phyloP scores from a whole-genome alignment of 2,329 filamentous ascomycete genomes.

The Rhynchosporium graminicola region DNA sequence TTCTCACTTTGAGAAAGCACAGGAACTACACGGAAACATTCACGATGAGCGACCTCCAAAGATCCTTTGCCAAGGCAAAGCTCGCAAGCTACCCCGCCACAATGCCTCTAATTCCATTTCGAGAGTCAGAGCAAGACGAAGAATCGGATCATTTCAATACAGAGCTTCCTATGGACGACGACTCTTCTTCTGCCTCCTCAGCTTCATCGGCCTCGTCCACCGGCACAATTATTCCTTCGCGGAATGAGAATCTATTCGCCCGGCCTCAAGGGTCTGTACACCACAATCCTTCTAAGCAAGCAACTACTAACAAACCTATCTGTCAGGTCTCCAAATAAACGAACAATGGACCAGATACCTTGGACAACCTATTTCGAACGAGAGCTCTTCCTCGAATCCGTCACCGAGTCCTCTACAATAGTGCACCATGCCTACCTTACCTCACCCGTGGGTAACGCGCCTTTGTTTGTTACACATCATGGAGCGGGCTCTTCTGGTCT shows the following conservation, averaged over 20 bases:
- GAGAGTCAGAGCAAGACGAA: constrained; percentile 50
- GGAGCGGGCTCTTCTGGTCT: constrained; percentile 91
- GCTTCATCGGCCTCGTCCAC: constrained; percentile 89
- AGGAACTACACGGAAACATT: neutral
- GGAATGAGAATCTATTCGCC: constrained; percentile 71
- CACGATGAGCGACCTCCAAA: constrained; percentile 79
- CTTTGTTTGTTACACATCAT: constrained; percentile 91
- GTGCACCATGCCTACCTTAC: constrained; percentile 86
- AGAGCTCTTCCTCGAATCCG: constrained; percentile 71
- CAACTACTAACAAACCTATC: constrained; percentile 21
- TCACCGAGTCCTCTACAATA: constrained; percentile 48
- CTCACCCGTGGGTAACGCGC: constrained; percentile 70
- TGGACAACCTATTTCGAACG: constrained; percentile 93
- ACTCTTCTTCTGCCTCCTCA: constrained; percentile 71
- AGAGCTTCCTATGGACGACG: constrained; percentile 53
- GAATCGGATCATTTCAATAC: constrained; percentile 45
- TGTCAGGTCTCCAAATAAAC: constrained; percentile 37
- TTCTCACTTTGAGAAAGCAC: too few species aligned
- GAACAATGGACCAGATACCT: constrained; percentile 44
- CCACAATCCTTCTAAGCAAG: constrained; percentile 15
- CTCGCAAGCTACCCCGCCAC: constrained; percentile 57
- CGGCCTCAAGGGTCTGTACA: constrained; percentile 64
- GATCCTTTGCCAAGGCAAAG: constrained; percentile 76
- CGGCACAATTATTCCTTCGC: constrained; percentile 83
- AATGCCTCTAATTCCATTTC: constrained; percentile 51